Base-by-base conservation (phyloP, 2,329 filamentous ascomycete genomes). In the Dendrostoma leiphaemia region DNA sequence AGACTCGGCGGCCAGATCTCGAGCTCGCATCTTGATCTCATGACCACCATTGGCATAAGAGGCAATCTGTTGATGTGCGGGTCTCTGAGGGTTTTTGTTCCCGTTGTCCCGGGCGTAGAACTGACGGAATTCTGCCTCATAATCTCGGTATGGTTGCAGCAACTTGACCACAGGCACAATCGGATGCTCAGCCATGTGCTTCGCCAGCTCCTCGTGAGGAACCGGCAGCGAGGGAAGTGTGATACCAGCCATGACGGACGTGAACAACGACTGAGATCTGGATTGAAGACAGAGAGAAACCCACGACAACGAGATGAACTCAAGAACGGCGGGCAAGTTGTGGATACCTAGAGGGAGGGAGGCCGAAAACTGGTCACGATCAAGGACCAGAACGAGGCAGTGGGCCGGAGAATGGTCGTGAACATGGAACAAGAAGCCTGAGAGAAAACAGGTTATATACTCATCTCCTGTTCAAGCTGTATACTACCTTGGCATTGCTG, bases 51-150 rank as follows among this genome's bases (percentile, higher is more conserved):
- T 69, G 48, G 74, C 77, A 67, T n/a, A 89, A 91, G 28, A 91
- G 88, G 85, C 7, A 89, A 71, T 23, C 88, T 72, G 61, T 89
- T 90, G 65, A 88, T 70, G 54, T 79, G 69, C 6, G 75, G 75
- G 59, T 87, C 78, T 31, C 80, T 67, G 17, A 88, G 72, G 19
- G 75, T 70, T 6, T n/a, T 81, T 75, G 58, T 88, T 82, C 49
- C 74, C 69, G 6, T 84, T 83, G 46, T 88, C 77, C 63, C 90
- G 88, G 34, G 88, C 87, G 63, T 85, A 91, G 17, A 87, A 64
- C 59, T 85, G 78, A 41, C 88, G 83, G 48, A 91, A 73, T 56
- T 81, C 77, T 44, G 81, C 77, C 67, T 91, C 88, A 61, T 85
- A 90, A 51, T 80, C 69, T 64, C 86, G 83, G 69, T 84, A 91